Evolutionary conservation across 1,139 yeast species (phyloP), one percentile per base, ranked within the genome.

Genomic region (Diutina catenulata): DNA sequence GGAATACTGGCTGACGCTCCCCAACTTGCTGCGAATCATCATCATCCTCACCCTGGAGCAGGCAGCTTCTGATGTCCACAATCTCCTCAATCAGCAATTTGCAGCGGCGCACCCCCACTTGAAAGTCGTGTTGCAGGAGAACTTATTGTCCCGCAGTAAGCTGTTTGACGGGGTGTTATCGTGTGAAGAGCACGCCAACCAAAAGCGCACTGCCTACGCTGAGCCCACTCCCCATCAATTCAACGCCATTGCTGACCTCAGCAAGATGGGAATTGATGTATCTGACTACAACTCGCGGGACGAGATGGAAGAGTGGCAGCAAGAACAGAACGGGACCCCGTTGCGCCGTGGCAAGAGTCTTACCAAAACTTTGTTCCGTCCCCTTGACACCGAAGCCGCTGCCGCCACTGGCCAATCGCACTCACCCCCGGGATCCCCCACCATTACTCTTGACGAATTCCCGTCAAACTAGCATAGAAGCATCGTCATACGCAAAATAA

Each of bases 1-100:
- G 10, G 35, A 31, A 15, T 31, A 31, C 25, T 31, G 35, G 35
- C 35, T 31, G 35, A 14, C 13, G 8, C 21, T 31, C 10, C 35
- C 35, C 16, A 31, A 31, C 19, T 21, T 31, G 18, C 8, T n/a
- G 2, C 24, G 35, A 11, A 21, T 31, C 19, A 31, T 31, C 18
- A 21, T 31, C 13, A 31, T 31, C 20, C n/a, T 31, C 3, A 19
- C 20, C 5, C 7, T 18, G 13, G 35, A 31, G 21, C 11, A 10
- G 4, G 22, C 5, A 3, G 35, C 35, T 4, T 5, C 10, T 6
- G 6, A 2, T 3, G 35, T 13, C 6, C 5, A 10, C 9, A 7
- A 19, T 7, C 3, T 4, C 9, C 16, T 31, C 6, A n/a, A 10
- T 7, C 18, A 21, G n/a, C 21, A 26, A 26, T 18, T 16, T 5